Evolutionary conservation across 495 filamentous ascomycete genomes (phyloP), one percentile per base, ranked within the genome.

Genomic region (Trichoderma erinaceum): DNA sequence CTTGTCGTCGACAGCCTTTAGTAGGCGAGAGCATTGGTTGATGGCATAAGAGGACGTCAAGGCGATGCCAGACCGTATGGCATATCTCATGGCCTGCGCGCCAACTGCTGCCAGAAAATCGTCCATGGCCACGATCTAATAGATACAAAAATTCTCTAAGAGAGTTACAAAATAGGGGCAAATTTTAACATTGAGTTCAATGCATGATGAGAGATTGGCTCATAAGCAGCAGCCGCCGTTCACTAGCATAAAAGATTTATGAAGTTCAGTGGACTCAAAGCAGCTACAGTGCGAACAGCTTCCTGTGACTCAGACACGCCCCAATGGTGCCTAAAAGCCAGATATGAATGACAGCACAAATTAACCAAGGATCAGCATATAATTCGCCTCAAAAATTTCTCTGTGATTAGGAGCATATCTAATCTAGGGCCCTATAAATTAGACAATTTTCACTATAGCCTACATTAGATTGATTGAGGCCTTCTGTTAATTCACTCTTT

Each of bases 21-120:
- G 82, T 50, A 97, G 80, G 44, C 92, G 85, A 0, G 89, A 86
- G 23, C 91, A 91, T 72, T 97, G 92, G 61, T 84, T 82, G 68
- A 97, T 86, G 41, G 94, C 92, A 83, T 92, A 98, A 50, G 83
- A 86, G 58, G 90, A 91, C 0, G 95, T 97, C 66, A 98, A 87
- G 13, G 88, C 87, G 68, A 99, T 88, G 50, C 93, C 96, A n/a
- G 92, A 95, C 70, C 89, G 82, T 69, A 97, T 91, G 77, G 92
- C 92, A 84, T 92, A 93, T 78, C 92, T 97, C 86, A 93, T 89
- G 63, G 92, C 91, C 80, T 96, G 92, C 61, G 71, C 69, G 69
- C 83, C 71, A 77, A 95, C 85, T 69, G 87, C 87, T 52, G 82
- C 78, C 68, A 96, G 79, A 68, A 97, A 85, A 68, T 87, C 84